Base-by-base conservation (phyloP, 495 filamentous ascomycete species). In the Cercophora newfieldiana region DNA sequence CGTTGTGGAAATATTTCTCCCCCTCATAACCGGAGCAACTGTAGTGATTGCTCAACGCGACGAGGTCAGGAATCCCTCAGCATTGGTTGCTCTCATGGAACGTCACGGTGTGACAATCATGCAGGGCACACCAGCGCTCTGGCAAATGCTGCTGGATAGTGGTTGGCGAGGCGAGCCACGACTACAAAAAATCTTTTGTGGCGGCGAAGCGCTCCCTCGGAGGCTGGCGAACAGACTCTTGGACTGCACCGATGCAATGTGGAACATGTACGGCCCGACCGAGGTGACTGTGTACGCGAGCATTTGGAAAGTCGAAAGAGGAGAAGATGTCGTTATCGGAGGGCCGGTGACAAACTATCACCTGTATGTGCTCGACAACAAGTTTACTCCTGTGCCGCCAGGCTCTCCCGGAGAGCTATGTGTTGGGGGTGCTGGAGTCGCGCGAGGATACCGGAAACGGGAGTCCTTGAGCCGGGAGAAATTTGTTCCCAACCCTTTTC, bases 271-370 rank as follows among this genome's bases (percentile, higher is more conserved):
- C 69, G 91, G 91, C 10, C 91, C 91, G 1, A 92, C 89, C 0
- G 91, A 94, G 72, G 85, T 85, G 16, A 91, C 91, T 0, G 91
- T 92, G 66, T 89, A 87, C 68, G 83, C 86, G 30, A 82, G 85
- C 54, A 86, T 92, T 49, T 82, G 82, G 7, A 74, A 74, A 47
- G 82, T 85, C 57, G 18, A 53, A 10, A n/a, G 30, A 19, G 88
- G 86, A 25, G 90, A 88, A 61, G 80, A 88, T 8, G 85, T 87
- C 12, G 91, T 92, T 73, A 91, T 94, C 64, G 91, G 91, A 1
- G 80, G 81, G 14, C 88, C 89, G 48, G 87, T 92, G 60, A 81
- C 83, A 54, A 90, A 91, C 59, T 89, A 89, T 10, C 85, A 85
- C 2, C 85, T 88, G 1, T 91, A 86, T 72, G 87, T 94, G 37